Conservation (phyloP, 495 filamentous ascomycete species). For the Penicillium robsamsonii region DNA sequence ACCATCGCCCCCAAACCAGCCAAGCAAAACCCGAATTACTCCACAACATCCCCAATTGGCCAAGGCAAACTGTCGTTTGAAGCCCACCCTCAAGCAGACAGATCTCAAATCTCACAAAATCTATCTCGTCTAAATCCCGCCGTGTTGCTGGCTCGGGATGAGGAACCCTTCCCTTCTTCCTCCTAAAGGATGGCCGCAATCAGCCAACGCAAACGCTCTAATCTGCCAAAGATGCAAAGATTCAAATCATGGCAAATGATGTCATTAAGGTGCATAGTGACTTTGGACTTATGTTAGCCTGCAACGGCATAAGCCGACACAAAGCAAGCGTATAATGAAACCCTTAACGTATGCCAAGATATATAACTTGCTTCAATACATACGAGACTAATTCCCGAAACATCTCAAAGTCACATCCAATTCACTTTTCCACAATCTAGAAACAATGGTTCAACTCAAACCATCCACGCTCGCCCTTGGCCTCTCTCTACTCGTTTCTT, state of each 20-base stretch:
- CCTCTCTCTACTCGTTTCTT: neutral
- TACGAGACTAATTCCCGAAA: neutral
- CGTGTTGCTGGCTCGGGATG: slow-evolving; percentile 32
- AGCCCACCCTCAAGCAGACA: slow-evolving; percentile 21
- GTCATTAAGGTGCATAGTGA: neutral
- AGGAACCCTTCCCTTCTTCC: slow-evolving; percentile 18
- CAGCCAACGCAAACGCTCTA: neutral
- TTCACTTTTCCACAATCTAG: no score
- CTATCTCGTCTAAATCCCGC: slow-evolving; percentile 33
- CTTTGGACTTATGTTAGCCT: neutral
- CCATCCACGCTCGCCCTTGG: neutral
- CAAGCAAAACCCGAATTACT: neutral
- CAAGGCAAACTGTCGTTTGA: no score
- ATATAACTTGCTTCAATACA: neutral
- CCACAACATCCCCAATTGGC: no score
- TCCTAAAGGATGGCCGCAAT: neutral
- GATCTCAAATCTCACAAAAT: slow-evolving; percentile 35
- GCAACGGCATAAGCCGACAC: no score
- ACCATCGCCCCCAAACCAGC: neutral
- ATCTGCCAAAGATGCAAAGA: neutral
- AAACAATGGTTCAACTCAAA: neutral
- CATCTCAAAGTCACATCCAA: neutral
- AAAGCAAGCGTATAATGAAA: neutral
- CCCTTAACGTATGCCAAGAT: neutral
- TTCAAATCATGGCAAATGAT: neutral